phyloP scores from a whole-genome alignment of 495 filamentous ascomycete species.

The Rhypophila decipiens region DNA sequence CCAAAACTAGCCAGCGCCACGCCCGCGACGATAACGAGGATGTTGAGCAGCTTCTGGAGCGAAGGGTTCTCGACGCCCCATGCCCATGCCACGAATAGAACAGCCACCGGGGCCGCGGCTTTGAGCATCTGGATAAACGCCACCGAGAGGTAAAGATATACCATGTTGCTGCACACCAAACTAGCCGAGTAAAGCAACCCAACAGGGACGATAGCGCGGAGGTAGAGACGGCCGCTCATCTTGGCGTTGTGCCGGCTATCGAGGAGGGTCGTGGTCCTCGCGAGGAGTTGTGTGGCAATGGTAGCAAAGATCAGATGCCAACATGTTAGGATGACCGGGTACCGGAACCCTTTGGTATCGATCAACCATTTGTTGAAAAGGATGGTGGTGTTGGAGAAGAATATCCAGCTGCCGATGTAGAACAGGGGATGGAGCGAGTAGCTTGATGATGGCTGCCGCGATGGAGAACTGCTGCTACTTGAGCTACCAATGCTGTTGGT shows the following conservation, averaged over 20 bases:
- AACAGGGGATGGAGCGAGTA: constrained; percentile 59
- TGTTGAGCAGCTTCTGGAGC: constrained; percentile 55
- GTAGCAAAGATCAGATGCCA: constrained; percentile 75
- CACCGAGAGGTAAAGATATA: constrained; percentile 70
- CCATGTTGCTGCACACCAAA: constrained; percentile 66
- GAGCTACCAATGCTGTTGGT: too few relatives aligned
- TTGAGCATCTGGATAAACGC: constrained; percentile 83
- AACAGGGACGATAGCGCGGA: constrained; percentile 68
- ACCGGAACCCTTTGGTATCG: constrained; percentile 68
- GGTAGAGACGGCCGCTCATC: constrained; percentile 63
- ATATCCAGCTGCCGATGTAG: constrained; percentile 86
- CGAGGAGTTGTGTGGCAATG: constrained; percentile 64
- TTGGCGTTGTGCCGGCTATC: constrained; percentile 61
- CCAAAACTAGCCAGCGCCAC: constrained; percentile 68
- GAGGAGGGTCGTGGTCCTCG: constrained; percentile 59
- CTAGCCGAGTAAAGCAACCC: constrained; percentile 65
- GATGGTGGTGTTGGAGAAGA: constrained; percentile 80
- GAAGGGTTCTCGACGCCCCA: constrained; percentile 58
- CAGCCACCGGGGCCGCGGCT: constrained; percentile 62
- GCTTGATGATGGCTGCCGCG: background rate
- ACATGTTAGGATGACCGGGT: constrained; percentile 58
- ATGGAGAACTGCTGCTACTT: too few relatives aligned
- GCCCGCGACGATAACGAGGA: constrained; percentile 67
- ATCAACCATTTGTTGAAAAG: constrained; percentile 94
- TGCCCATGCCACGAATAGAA: constrained; percentile 59